Evolutionary conservation across 2,329 filamentous ascomycete species (phyloP).

Genomic region (Leptodontidium sp.): DNA sequence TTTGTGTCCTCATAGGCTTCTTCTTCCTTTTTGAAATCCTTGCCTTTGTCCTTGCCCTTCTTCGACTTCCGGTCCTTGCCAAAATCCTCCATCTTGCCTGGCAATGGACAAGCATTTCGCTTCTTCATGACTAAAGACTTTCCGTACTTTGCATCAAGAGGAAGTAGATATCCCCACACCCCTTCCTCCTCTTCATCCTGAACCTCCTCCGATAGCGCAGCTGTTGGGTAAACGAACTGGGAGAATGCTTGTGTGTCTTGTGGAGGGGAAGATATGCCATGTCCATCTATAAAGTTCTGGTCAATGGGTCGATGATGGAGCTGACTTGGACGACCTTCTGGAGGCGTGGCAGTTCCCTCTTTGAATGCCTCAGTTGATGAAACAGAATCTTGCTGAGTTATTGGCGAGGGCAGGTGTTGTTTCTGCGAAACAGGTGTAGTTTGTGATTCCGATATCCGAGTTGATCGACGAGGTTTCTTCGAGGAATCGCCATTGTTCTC

Average conservation of each 20-base stretch:
- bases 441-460: slow-evolving; percentile 65
- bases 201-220: slow-evolving; percentile 79
- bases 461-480: slow-evolving; percentile 86
- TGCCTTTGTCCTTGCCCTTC: slow-evolving; percentile 57
- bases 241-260: slow-evolving; percentile 82
- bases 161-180: slow-evolving; percentile 95
- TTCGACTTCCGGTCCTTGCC: slow-evolving; percentile 51
- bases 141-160: slow-evolving; percentile 76
- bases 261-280: slow-evolving; percentile 64
- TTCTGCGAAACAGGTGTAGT: slow-evolving; percentile 69
- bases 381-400: slow-evolving; percentile 73
- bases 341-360: slow-evolving; percentile 76
- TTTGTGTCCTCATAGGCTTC: slow-evolving; percentile 70
- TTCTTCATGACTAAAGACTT: slow-evolving; percentile 78
- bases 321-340: slow-evolving; percentile 65
- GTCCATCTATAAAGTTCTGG: slow-evolving; percentile 41
- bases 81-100: slow-evolving; percentile 55
- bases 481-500: slow-evolving; percentile 43
- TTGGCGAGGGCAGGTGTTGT: slow-evolving; percentile 80
- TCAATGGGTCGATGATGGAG: slow-evolving; percentile 53
- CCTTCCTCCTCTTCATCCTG: slow-evolving; percentile 78
- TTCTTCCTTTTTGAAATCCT: slow-evolving; percentile 60
- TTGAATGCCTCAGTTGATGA: slow-evolving; percentile 67
- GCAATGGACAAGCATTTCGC: slow-evolving; percentile 72
- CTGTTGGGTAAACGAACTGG: slow-evolving; percentile 79